Percentiles rank a stretch among this genome's conserved stretches.
These are phyloP conservation scores for Alloteropsis semialata DNA, from an alignment of 176 grass and related monocot genomes.

Conservation along the genomic window DNA sequence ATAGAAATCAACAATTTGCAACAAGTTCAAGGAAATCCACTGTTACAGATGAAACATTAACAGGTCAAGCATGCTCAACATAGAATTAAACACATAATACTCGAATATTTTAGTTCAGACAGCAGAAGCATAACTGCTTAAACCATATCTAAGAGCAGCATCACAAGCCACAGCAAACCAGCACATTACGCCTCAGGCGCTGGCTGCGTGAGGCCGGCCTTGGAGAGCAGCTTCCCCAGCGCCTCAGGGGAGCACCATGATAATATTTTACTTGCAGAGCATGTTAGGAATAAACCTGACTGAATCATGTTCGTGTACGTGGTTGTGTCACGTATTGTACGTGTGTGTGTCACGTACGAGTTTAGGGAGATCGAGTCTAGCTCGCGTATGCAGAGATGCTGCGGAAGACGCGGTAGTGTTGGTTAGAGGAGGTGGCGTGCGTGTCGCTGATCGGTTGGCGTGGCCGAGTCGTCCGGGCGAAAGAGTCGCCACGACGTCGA, in stretches of 20 bases:
- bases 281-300: too few relatives aligned
- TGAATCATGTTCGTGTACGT: too few relatives aligned
- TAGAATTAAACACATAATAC: conserved; percentile 38
- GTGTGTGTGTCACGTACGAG: too few relatives aligned
- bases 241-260: conserved; percentile 61
- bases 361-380: too few relatives aligned
- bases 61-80: conserved; percentile 12
- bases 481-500: too few relatives aligned
- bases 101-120: conserved; percentile 35
- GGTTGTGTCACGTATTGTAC: too few relatives aligned
- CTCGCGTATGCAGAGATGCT: too few relatives aligned
- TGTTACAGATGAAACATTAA: conserved; percentile 36
- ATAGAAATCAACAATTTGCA: not conserved
- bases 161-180: conserved; percentile 33
- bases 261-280: too few relatives aligned
- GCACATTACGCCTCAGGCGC: conserved; percentile 40
- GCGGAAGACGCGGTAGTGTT: too few relatives aligned
- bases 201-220: conserved; percentile 69
- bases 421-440: too few relatives aligned
- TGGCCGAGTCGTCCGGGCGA: too few relatives aligned
- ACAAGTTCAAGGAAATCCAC: conserved; percentile 24
- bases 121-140: conserved; percentile 35
- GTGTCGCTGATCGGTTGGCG: too few relatives aligned
- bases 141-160: conserved; percentile 45
- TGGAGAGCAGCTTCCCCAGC: conserved; percentile 60